Conservation (phyloP, 2,329 filamentous ascomycete genomes). For the Colletotrichum brevisporum region DNA sequence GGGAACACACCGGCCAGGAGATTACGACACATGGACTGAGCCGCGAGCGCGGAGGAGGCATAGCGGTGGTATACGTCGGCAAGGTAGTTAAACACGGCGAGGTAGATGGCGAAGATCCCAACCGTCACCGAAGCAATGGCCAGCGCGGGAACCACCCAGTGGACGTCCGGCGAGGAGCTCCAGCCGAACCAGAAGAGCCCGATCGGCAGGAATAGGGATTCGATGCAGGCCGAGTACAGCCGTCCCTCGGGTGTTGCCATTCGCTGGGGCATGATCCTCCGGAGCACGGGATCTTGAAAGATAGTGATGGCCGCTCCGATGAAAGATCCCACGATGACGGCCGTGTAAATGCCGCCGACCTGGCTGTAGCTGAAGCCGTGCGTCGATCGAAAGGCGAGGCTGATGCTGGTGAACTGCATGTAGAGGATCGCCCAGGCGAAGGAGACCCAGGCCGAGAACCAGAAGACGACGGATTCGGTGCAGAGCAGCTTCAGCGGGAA, state of each 20-base stretch:
- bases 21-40: conserved; percentile 90
- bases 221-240: conserved; percentile 75
- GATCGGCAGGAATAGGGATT: conserved; percentile 62
- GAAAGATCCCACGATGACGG: conserved; percentile 46
- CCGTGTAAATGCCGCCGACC: conserved; percentile 8
- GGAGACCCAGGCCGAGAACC: conserved; percentile 64
- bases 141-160: conserved; percentile 68
- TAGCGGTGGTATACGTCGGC: conserved; percentile 63
- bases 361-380: conserved; percentile 65
- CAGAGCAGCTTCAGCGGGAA: conserved; percentile 81
- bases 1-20: conserved; percentile 86
- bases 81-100: conserved; percentile 65
- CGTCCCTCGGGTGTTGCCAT: conserved; percentile 78
- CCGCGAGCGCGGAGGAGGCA: conserved; percentile 78
- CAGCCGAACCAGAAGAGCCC: conserved; percentile 73
- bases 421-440: conserved; percentile 67
- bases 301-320: conserved; percentile 79
- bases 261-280: conserved; percentile 43
- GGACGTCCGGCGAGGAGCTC: conserved; percentile 63
- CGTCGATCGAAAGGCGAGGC: conserved; percentile 60
- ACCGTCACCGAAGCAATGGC: conserved; percentile 71
- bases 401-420: conserved; percentile 65
- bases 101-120: conserved; percentile 72
- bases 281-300: conserved; percentile 69
- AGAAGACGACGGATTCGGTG: conserved; percentile 74